Base-by-base conservation (phyloP, 768 basidiomycete species). In the Fomitopsis serialis region DNA sequence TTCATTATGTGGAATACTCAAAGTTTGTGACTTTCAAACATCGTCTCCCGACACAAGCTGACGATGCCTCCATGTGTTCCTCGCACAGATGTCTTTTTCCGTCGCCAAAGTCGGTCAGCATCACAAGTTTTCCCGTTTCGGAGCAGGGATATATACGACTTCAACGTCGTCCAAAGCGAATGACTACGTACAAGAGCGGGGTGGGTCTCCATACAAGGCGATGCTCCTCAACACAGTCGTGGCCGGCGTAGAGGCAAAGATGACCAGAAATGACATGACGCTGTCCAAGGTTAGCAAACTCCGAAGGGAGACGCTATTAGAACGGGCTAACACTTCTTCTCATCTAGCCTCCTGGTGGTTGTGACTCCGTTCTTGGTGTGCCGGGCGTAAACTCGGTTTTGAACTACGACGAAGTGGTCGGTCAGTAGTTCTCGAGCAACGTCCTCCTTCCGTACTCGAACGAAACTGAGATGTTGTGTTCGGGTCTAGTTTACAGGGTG, bases 101-200 rank as follows among this genome's bases (percentile, higher is more conserved):
- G 11, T 6, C 5, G 29, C 11, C 29, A 42, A 42, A 42, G 42
- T 15, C 15, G 44, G 24, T 6, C 5, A 13, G 6, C 27, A 34
- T 29, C 3, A 22, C 32, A 22, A 48, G 3, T 23, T 11, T 7
- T 11, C 8, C 25, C 36, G 48, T 23, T 50, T 50, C 24, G 48
- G 48, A 42, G 19, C 3, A 22, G 48, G 48, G 21, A 40, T 50
- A 19, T 50, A 50, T 35, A 42, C 36, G 37, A 36, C 48, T 4
- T 36, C 83, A n/a, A 87, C 85, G 1, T 86, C 86, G n/a, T 87
- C 85, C 7, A 87, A 87, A 59, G 84, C 85, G 17, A 82, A 86
- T 54, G 85, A 88, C 66, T 88, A 88, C 62, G 84, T 84, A 11
- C 72, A 70, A 48, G 85, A 84, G 54, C 72, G 76, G 49, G 78